Evolutionary conservation across 306 rosid genomes (phyloP).

Genomic region (Lathyrus oleraceus): DNA sequence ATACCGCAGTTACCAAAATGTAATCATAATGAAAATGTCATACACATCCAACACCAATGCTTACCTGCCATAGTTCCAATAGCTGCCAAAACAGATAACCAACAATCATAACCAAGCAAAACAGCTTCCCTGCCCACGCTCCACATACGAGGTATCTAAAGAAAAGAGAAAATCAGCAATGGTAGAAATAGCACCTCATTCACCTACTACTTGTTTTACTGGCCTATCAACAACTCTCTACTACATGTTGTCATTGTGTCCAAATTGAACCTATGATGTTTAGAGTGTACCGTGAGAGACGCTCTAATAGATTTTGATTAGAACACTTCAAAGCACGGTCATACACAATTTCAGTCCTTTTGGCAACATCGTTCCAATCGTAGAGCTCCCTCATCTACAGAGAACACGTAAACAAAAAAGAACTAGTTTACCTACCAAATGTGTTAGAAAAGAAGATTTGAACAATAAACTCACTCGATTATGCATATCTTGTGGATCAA

Average conservation of each 20-base stretch:
- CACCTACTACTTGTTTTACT: too few relatives aligned
- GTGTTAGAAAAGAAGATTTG: constrained; percentile 30
- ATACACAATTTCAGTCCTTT: constrained; percentile 82
- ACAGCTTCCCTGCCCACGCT: constrained; percentile 88
- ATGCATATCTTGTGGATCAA: constrained; percentile 84
- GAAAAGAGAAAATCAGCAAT: constrained; percentile 32
- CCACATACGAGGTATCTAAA: constrained; percentile 82
- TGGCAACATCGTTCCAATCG: constrained; percentile 92
- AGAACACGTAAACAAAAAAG: neutral
- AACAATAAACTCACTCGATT: constrained; percentile 63
- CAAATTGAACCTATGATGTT: constrained; percentile 24
- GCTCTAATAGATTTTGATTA: constrained; percentile 62
- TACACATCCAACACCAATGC: constrained; percentile 17
- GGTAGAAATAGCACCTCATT: neutral
- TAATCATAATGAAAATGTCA: constrained; percentile 3
- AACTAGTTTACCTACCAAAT: constrained; percentile 25
- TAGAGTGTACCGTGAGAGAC: constrained; percentile 68
- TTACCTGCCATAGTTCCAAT: constrained; percentile 72
- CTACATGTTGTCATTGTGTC: neutral
- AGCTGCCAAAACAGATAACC: constrained; percentile 77
- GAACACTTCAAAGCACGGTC: constrained; percentile 74
- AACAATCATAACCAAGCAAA: constrained; percentile 83
- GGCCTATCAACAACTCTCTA: neutral
- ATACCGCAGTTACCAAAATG: neutral
- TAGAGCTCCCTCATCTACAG: constrained; percentile 73